Conservation (phyloP, 2,329 filamentous ascomycete genomes). For the Claviceps capensis region DNA sequence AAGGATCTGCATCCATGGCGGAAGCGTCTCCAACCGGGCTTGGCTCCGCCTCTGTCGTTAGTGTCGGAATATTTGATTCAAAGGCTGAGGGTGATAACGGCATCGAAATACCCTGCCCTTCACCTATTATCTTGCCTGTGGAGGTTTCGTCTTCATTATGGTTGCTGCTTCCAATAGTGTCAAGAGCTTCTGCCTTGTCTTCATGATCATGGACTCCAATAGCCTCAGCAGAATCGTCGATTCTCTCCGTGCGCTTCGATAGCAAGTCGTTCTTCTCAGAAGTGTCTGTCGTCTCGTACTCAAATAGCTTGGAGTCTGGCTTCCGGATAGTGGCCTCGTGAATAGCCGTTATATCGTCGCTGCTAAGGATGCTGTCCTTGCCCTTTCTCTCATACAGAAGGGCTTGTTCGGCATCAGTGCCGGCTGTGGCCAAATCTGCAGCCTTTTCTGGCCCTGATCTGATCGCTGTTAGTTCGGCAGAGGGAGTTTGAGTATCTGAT, state of each 20-base stretch:
- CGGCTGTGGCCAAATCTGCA: not conserved
- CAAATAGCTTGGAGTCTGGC: not conserved
- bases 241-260: not conserved
- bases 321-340: not conserved
- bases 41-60: not conserved
- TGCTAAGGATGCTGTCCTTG: not conserved
- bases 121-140: constrained; percentile 29
- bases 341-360: not conserved
- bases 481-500: not conserved
- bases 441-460: not conserved
- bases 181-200: not conserved
- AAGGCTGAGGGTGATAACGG: constrained; percentile 2
- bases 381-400: constrained; percentile 1
- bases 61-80: not conserved
- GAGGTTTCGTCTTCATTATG: constrained; percentile 15
- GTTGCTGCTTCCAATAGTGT: constrained; percentile 5
- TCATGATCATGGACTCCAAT: not conserved
- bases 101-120: constrained; percentile 19
- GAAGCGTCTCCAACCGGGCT: not conserved
- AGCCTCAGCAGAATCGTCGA: not conserved
- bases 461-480: not conserved
- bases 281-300: not conserved
- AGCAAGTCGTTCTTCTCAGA: not conserved
- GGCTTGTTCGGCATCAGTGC: constrained; percentile 2
- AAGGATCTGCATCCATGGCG: not conserved